Percentiles rank a stretch among this genome's conserved stretches.
Conservation (phyloP, 2,329 filamentous ascomycete genomes). For the Pseudopithomyces maydicus region DNA sequence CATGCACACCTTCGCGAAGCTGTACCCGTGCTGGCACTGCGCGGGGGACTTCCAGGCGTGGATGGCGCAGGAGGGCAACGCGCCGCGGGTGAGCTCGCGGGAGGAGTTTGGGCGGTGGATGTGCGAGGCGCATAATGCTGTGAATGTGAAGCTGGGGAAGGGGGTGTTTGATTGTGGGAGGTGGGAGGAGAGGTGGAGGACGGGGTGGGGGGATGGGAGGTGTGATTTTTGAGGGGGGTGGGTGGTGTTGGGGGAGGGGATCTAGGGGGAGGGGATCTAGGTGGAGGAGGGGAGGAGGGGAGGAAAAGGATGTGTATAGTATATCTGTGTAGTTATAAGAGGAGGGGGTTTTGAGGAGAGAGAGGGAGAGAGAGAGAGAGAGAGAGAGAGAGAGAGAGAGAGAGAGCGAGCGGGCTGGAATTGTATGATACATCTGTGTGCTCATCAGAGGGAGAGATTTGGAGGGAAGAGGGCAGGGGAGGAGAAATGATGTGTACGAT, state of each 20-base stretch:
- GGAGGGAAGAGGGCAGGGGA: background rate
- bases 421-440: too few species aligned
- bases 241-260: too few species aligned
- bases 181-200: slow-evolving; percentile 96
- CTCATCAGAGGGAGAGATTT: too few species aligned
- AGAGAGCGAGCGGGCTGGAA: too few species aligned
- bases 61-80: slow-evolving; percentile 68
- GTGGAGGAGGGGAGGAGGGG: too few species aligned
- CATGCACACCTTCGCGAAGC: slow-evolving; percentile 76
- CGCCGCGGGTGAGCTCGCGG: slow-evolving; percentile 62
- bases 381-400: too few species aligned
- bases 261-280: background rate
- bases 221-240: slow-evolving; percentile 57
- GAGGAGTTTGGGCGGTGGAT: slow-evolving; percentile 81
- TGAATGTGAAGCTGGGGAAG: slow-evolving; percentile 91
- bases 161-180: slow-evolving; percentile 82
- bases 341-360: too few species aligned
- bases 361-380: too few species aligned
- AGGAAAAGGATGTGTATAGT: background rate
- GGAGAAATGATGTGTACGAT: background rate
- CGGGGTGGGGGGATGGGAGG: slow-evolving; percentile 77
- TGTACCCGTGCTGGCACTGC: slow-evolving; percentile 97
- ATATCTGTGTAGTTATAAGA: too few species aligned
- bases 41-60: slow-evolving; percentile 88
- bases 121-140: slow-evolving; percentile 85